Base-by-base conservation (phyloP, 306 rosid genomes). In the Glycine latifolia region DNA sequence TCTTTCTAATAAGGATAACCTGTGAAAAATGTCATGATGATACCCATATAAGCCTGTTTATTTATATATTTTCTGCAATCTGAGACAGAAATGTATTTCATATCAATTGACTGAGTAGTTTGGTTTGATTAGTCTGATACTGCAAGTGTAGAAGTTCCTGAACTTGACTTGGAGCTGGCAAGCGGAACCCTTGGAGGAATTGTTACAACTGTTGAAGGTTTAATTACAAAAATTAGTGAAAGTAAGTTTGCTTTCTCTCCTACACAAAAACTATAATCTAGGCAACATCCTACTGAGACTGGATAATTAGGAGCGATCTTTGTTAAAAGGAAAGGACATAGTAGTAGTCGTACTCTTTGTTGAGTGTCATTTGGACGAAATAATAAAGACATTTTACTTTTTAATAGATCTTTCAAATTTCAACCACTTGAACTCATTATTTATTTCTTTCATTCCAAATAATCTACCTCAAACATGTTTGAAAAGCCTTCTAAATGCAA, bases 171-270 rank as follows among this genome's bases (percentile, higher is more conserved):
- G 93, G 99, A 95, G 90, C 89, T 95, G 83, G 79, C 81, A 60
- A 87, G 89, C 0, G 89, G 89, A 78, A 87, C 89, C 67, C 71
- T 87, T 10, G 89, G 89, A 67, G 89, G 89, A 60, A 17, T 81
- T 59, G 89, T 87, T 73, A 83, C 89, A 16, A 95, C 99, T 43
- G 88, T 95, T 77, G 99, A 95, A 89, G 99, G 99, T 76, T 87
- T 95, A 81, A 81, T 87, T 67, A 73, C 83, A 52, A 73, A 84
- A 72, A 87, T 87, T 56, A 73, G 87, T 77, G 89, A 84, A 73
- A 87, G 89, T 85, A 69, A 87, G 97, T 84, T 14, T 72, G 16
- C 71, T 41, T 15, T 16, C 65, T 37, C 78, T 13, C 44, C 1
- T 15, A 3, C 59, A 39, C 60, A 0, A 7, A 14, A 12, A 60